Base-by-base conservation (phyloP, 2,329 filamentous ascomycete species). In the Metarhizium brunneum region DNA sequence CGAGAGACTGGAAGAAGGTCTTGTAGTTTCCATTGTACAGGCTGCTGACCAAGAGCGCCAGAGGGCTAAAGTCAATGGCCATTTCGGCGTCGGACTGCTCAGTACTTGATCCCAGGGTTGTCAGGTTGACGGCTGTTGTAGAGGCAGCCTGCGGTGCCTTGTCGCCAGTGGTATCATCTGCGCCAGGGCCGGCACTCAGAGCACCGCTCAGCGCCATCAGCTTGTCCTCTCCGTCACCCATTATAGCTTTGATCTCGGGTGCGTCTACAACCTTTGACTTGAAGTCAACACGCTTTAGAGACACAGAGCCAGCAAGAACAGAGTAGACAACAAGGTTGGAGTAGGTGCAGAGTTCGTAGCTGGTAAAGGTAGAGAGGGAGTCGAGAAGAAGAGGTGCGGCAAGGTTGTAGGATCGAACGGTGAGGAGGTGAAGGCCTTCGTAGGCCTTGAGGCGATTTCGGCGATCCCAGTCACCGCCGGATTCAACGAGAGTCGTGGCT, bases 251-350 rank as follows among this genome's bases (percentile, higher is more conserved):
- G 76, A 99, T 96, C 75, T 99, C 94, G 13, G 94, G 92, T 7
- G 94, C 94, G 71, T 99, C 94, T 45, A 99, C 92, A 30, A 99
- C 94, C 78, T 97, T 97, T 62, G 89, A 89, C 80, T 99, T 99
- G 82, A 99, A 99, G 72, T 99, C 94, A 38, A 96, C 90, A 51
- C 94, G 88, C 78, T 96, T 96, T 56, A 99, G 82, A 49, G 92
- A 94, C 29, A 97, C 87, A 6, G 92, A 95, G 57, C 94, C 94
- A 40, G 94, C 91, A 38, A 99, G 85, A 25, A 97, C 92, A 1
- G 94, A 91, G 76, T 97, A 99, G 56, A 96, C 86, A 53, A 99
- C 94, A 29, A 99, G 83, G 58, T 84, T 88, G 57, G 91, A 96
- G 78, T 99, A 99, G 62, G 87, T 92, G 84, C 94, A 99, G 52